A percentile compares a stretch with the other conserved stretches of the same genome.
Conservation (phyloP, 2,329 filamentous ascomycete species). For the Xylariaceae sp. region DNA sequence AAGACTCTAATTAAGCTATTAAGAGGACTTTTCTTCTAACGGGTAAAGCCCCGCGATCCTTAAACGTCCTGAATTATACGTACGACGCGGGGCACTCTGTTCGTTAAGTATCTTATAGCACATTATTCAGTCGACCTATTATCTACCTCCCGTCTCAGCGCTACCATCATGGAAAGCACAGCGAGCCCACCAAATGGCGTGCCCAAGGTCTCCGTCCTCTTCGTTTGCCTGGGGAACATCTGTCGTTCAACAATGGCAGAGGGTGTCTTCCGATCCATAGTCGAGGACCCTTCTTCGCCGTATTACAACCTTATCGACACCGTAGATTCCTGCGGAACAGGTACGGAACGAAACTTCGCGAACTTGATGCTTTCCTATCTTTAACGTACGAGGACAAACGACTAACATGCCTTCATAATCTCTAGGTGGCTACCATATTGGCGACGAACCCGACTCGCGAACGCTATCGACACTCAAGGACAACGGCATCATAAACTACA, state of each 20-base stretch:
- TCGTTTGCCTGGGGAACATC: constrained; percentile 97
- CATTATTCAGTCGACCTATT: too few species aligned
- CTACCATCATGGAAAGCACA: constrained; percentile 26
- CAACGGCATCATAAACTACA: constrained; percentile 79
- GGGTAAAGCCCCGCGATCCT: constrained; percentile 5
- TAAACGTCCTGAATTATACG: too few species aligned
- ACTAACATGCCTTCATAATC: constrained; percentile 3
- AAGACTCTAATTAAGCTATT: too few species aligned
- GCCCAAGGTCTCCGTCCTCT: constrained; percentile 77
- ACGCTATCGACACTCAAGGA: constrained; percentile 79
- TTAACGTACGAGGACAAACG: background rate
- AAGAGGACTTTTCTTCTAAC: background rate
- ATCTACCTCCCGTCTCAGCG: background rate
- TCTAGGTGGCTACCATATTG: constrained; percentile 79
- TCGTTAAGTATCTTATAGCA: background rate
- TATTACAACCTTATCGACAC: constrained; percentile 65
- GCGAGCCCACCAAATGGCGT: constrained; percentile 8
- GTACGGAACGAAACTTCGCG: constrained; percentile 42
- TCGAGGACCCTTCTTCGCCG: constrained; percentile 59
- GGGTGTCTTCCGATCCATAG: constrained; percentile 82
- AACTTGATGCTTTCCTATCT: background rate
- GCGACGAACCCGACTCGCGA: constrained; percentile 78
- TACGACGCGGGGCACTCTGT: background rate
- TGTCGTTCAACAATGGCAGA: constrained; percentile 95
- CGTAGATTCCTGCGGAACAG: constrained; percentile 90